These are phyloP conservation scores for Rhododendron vialii DNA, from an alignment of 148 eudicot species.

Conservation along the genomic window DNA sequence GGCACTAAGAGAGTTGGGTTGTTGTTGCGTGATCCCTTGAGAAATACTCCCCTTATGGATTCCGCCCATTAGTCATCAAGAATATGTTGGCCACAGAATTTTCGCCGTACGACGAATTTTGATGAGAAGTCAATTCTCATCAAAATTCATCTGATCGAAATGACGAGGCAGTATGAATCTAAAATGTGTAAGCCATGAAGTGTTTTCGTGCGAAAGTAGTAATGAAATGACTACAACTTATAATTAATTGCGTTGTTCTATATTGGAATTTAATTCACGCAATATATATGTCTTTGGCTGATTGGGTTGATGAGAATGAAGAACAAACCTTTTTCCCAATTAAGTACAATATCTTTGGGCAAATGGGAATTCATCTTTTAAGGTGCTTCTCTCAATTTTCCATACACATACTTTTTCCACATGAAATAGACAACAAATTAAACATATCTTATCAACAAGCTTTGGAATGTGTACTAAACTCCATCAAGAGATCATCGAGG, in stretches of 20 bases:
- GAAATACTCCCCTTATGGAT: background rate
- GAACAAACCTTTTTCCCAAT: background rate
- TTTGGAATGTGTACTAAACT: background rate
- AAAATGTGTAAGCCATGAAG: background rate
- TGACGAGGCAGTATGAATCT: background rate
- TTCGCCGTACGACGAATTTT: background rate
- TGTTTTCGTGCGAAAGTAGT: background rate
- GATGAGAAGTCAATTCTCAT: background rate
- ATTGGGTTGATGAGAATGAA: background rate
- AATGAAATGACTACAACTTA: background rate
- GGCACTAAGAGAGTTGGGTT: background rate
- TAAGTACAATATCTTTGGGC: background rate
- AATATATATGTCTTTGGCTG: background rate
- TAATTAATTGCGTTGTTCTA: background rate
- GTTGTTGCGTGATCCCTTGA: background rate
- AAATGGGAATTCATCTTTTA: conserved; percentile 2
- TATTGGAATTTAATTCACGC: background rate
- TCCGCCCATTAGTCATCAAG: background rate
- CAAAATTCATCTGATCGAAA: too few relatives aligned
- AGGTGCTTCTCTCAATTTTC: conserved; percentile 3
- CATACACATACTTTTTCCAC: background rate
- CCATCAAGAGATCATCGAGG: background rate
- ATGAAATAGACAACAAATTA: background rate
- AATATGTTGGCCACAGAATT: background rate
- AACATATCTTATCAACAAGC: conserved; percentile 1